These are phyloP conservation scores for Fusarium abutilonis DNA, from an alignment of 2,329 filamentous ascomycete genomes.

Conservation along the genomic window DNA sequence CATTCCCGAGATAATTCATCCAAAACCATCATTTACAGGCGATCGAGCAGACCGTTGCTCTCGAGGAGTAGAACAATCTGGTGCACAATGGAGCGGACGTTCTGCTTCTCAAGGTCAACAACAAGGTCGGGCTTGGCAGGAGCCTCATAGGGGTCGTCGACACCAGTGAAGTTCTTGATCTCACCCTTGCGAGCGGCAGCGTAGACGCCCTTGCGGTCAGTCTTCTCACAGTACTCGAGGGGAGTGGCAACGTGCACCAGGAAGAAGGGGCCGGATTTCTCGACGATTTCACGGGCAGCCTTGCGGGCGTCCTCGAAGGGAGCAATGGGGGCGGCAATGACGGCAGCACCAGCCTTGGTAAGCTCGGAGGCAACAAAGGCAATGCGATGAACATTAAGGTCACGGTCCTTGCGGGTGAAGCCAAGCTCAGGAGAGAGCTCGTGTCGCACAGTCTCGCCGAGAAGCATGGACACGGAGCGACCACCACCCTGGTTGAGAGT, in stretches of 20 bases:
- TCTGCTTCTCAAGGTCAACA: slow-evolving; percentile 86
- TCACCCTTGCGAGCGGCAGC: slow-evolving; percentile 83
- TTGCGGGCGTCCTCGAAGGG: slow-evolving; percentile 84
- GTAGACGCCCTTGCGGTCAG: slow-evolving; percentile 92
- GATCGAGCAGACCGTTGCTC: slow-evolving; percentile 86
- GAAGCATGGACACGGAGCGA: slow-evolving; percentile 89
- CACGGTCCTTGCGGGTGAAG: slow-evolving; percentile 91
- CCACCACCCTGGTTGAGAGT: slow-evolving; percentile 98
- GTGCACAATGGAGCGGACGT: slow-evolving; percentile 92
- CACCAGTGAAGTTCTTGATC: slow-evolving; percentile 98
- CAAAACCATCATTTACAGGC: slow-evolving; percentile 54
- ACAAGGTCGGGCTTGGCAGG: slow-evolving; percentile 83
- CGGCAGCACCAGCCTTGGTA: slow-evolving; percentile 89
- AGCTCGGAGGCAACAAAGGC: slow-evolving; percentile 96
- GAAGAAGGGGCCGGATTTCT: slow-evolving; percentile 92
- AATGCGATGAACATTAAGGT: slow-evolving; percentile 95
- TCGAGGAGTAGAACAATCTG: slow-evolving; percentile 95
- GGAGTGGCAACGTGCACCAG: slow-evolving; percentile 94
- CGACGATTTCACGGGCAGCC: slow-evolving; percentile 83
- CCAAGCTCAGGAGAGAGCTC: slow-evolving; percentile 96
- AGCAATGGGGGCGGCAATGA: slow-evolving; percentile 96
- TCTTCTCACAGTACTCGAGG: slow-evolving; percentile 93
- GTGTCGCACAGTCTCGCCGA: slow-evolving; percentile 93
- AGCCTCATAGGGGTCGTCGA: slow-evolving; percentile 94
- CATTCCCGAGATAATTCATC: slow-evolving; percentile 13